Percentiles rank a stretch among this genome's conserved stretches.
These are phyloP conservation scores for Fusarium sterilihyphosum DNA, from an alignment of 2,329 filamentous ascomycete genomes.

Conservation along the genomic window DNA sequence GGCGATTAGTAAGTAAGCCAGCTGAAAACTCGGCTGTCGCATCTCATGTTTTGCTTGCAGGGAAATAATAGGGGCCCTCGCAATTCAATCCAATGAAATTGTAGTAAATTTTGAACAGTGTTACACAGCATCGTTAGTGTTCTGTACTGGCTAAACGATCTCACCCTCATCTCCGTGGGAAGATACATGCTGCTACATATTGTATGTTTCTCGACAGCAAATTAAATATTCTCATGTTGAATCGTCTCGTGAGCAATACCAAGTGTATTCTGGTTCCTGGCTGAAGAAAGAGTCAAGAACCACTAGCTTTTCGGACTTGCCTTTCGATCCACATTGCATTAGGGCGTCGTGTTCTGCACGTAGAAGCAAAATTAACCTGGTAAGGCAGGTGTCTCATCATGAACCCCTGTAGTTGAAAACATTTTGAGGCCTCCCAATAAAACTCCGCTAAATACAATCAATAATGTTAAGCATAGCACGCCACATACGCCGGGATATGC, in stretches of 20 bases:
- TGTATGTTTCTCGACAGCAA: no score
- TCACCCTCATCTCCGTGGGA: no score
- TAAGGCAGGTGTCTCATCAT: background rate
- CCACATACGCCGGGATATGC: background rate
- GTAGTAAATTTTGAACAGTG: no score
- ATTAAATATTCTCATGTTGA: fast-evolving
- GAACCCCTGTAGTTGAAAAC: background rate
- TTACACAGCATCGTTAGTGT: fast-evolving
- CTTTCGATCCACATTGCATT: no score
- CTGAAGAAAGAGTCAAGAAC: fast-evolving
- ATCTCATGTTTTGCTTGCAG: background rate
- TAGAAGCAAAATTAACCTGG: no score
- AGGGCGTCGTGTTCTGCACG: fast-evolving
- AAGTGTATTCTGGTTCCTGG: fast-evolving
- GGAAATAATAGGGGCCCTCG: no score
- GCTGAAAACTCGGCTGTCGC: background rate
- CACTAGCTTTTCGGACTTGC: no score
- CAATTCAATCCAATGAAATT: no score
- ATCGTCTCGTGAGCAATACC: fast-evolving
- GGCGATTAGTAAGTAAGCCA: background rate
- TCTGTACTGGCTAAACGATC: fast-evolving
- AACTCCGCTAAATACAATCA: background rate
- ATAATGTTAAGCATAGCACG: background rate
- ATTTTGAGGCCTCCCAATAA: background rate
- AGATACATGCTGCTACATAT: no score